Percentiles rank a stretch among this genome's conserved stretches.
phyloP scores from a whole-genome alignment of 331 rosid species.

The Spiraea crenata region DNA sequence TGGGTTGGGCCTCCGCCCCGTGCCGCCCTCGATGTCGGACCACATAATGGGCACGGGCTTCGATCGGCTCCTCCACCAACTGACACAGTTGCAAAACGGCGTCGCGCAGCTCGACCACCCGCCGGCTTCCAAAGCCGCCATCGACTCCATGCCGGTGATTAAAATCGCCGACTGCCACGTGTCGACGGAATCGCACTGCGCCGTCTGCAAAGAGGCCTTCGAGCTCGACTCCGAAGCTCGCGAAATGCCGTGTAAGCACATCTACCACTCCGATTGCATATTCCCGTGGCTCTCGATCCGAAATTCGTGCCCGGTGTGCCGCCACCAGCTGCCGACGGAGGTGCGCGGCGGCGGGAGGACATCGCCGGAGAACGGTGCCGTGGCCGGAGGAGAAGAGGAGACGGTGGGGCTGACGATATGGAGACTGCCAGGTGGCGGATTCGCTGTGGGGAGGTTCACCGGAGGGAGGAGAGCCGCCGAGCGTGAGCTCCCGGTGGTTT shows the following conservation, averaged over 20 bases:
- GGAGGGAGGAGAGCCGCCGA: slow-evolving; percentile 62
- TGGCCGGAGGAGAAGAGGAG: slow-evolving; percentile 34
- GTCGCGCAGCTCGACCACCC: slow-evolving; percentile 44
- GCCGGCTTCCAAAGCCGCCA: slow-evolving; percentile 63
- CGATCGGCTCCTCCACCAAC: slow-evolving; percentile 58
- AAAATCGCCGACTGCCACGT: slow-evolving; percentile 47
- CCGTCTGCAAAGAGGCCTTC: slow-evolving; percentile 59
- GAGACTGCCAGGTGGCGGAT: slow-evolving; percentile 74
- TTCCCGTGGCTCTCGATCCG: slow-evolving; percentile 67
- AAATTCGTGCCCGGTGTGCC: slow-evolving; percentile 72
- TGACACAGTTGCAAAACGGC: slow-evolving; percentile 53
- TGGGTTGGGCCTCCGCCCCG: slow-evolving; percentile 51
- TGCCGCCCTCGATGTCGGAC: slow-evolving; percentile 56
- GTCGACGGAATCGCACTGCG: slow-evolving; percentile 56
- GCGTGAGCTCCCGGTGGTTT: slow-evolving; percentile 73
- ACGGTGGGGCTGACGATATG: slow-evolving; percentile 65
- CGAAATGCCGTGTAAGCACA: slow-evolving; percentile 73
- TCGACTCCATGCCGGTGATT: slow-evolving; percentile 60
- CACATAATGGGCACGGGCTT: slow-evolving; percentile 67
- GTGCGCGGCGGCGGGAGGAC: slow-evolving; percentile 38
- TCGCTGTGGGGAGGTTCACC: slow-evolving; percentile 71
- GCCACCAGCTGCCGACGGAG: slow-evolving; percentile 51
- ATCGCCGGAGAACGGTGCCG: slow-evolving; percentile 30
- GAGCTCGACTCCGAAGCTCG: slow-evolving; percentile 62
- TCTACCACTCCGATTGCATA: slow-evolving; percentile 62